Evolutionary conservation across 2,329 filamentous ascomycete species (phyloP).

Genomic region (Fusarium continuum): DNA sequence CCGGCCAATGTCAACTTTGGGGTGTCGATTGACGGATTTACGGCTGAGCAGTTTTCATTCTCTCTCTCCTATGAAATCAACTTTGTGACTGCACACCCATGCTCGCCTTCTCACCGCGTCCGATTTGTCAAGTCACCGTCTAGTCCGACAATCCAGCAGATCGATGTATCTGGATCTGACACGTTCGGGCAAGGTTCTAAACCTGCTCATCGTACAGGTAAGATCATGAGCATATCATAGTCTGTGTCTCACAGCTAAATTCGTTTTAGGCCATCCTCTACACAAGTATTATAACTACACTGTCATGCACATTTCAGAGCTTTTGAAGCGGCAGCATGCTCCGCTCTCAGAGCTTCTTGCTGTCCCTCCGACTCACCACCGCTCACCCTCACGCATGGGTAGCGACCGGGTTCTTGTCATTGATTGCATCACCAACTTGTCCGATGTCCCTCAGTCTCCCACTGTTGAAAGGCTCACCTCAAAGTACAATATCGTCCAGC

Average conservation of each 20-base stretch:
- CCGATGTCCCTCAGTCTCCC: conserved; percentile 59
- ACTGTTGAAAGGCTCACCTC: conserved; percentile 51
- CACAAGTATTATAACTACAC: conserved; percentile 71
- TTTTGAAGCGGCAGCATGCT: conserved; percentile 58
- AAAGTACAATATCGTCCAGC: conserved; percentile 46
- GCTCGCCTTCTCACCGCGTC: conserved; percentile 65
- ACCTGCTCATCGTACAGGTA: conserved; percentile 59
- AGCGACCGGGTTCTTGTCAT: conserved; percentile 63
- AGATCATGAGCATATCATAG: conserved; percentile 14
- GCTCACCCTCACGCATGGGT: conserved; percentile 38
- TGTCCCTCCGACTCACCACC: conserved; percentile 46
- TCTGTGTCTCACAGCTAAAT: conserved; percentile 20
- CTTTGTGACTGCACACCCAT: conserved; percentile 74
- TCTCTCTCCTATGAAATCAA: conserved; percentile 66
- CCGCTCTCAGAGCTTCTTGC: conserved; percentile 59
- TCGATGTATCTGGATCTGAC: conserved; percentile 60
- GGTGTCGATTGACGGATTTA: conserved; percentile 51
- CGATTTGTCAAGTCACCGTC: conserved; percentile 67
- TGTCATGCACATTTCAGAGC: conserved; percentile 66
- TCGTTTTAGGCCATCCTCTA: conserved; percentile 63
- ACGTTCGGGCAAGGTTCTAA: conserved; percentile 56
- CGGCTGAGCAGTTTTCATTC: conserved; percentile 55
- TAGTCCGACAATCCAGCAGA: conserved; percentile 67
- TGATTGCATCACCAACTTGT: conserved; percentile 68
- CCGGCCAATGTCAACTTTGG: conserved; percentile 50